Evolutionary conservation across 495 filamentous ascomycete genomes (phyloP), one percentile per base, ranked within the genome.

Genomic region (Trichoderma erinaceum): DNA sequence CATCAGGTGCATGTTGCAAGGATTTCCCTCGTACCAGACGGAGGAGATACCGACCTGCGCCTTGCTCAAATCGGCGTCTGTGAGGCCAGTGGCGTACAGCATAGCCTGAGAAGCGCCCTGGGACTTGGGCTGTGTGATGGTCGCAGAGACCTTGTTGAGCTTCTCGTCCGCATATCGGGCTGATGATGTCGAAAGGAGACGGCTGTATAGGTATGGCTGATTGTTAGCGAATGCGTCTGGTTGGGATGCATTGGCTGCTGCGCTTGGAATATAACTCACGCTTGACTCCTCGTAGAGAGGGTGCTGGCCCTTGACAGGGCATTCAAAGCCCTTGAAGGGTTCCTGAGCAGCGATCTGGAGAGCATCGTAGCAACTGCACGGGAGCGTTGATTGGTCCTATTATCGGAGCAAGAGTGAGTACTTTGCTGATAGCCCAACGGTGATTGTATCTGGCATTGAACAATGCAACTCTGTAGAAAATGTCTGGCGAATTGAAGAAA

Each of bases 21-120:
- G 95, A 80, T 99, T 99, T 23, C 95, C 95, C 52, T 91, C 86
- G 78, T 91, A 96, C 89, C 90, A 88, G 41, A 87, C 84, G 1
- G 95, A 98, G 25, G 93, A 96, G 74, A 99, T 98, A 67, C 95
- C 95, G 56, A 99, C 90, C 79, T 99, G 95, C 41, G 95, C 89
- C 79, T 97, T 97, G 79, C 85, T 86, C 87, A 98, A 90, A 77
- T 97, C 95, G 58, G 84, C 83, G 70, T 92, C 88, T 16, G 79
- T 85, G 74, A 99, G 77, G 67, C 95, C 95, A 12, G 93, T 97
- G 71, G 91, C 95, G 82, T 97, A 98, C 58, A 99, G 84, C 95
- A 99, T 99, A 68, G 96, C 96, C 82, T 99, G 95, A 41, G 94
- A 97, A 56, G 96, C 95, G 73, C 95, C 95, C 83, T 99, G 95